Evolutionary conservation across 2,329 filamentous ascomycete species (phyloP).

Genomic region (Elsinoe fawcettii): DNA sequence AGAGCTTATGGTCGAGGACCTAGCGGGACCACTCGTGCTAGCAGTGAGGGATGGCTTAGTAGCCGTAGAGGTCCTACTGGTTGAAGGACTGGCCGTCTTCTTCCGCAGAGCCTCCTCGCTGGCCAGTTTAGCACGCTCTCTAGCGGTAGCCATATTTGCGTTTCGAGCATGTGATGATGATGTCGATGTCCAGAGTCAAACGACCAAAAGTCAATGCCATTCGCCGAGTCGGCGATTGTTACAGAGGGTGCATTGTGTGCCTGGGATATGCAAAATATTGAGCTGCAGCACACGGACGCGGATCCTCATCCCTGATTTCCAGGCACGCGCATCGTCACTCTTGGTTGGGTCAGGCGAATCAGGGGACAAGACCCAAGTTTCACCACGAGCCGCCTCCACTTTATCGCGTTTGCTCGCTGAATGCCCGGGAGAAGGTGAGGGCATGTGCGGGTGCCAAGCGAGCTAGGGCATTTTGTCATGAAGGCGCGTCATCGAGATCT

Average conservation of each 20-base stretch:
- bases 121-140: conserved; percentile 12
- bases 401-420: background rate
- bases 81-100: conserved; percentile 12
- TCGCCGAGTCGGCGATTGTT: conserved; percentile 6
- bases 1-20: background rate
- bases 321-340: conserved; percentile 11
- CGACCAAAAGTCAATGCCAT: background rate
- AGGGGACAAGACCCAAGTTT: background rate
- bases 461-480: conserved; percentile 6
- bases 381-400: background rate
- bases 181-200: conserved; percentile 2
- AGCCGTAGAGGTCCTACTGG: conserved; percentile 1
- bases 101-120: conserved; percentile 14
- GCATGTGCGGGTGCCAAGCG: background rate
- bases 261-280: background rate
- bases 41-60: background rate
- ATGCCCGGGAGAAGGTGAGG: background rate
- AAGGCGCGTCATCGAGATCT: conserved; percentile 10
- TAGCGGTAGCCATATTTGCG: conserved; percentile 11
- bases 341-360: background rate
- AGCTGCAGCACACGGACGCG: background rate
- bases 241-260: background rate
- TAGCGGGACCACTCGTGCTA: background rate
- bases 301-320: conserved; percentile 8
- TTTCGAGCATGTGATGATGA: conserved; percentile 12